phyloP scores from a whole-genome alignment of 2,329 filamentous ascomycete genomes.

The Aureobasidium zeae region DNA sequence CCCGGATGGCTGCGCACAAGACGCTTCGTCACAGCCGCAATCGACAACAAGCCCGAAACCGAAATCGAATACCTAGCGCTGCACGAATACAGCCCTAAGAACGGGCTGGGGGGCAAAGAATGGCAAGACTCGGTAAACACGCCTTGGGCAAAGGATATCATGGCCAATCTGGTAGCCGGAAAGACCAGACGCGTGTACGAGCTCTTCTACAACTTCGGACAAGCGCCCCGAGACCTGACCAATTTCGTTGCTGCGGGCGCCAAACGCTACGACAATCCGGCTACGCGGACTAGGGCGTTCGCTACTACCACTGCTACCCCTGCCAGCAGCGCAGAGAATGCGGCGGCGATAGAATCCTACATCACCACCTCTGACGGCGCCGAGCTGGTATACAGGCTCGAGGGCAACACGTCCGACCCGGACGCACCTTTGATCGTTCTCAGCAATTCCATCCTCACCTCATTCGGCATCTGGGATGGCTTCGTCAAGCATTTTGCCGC shows the following conservation, averaged over 20 bases:
- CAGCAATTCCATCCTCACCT: conserved; percentile 71
- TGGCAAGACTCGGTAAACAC: conserved; percentile 56
- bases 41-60: conserved; percentile 44
- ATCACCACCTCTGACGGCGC: conserved; percentile 61
- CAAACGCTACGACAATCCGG: conserved; percentile 46
- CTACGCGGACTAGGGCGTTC: conserved; percentile 48
- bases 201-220: conserved; percentile 72
- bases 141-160: conserved; percentile 51
- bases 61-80: conserved; percentile 56
- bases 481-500: conserved; percentile 54
- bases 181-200: conserved; percentile 55
- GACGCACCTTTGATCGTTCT: conserved; percentile 65
- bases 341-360: conserved; percentile 61
- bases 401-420: conserved; percentile 59
- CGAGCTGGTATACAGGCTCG: conserved; percentile 61
- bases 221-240: conserved; percentile 59
- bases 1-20: conserved; percentile 72
- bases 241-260: conserved; percentile 44
- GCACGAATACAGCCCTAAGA: conserved; percentile 61
- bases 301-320: conserved; percentile 41
- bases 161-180: conserved; percentile 48
- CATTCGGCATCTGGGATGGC: conserved; percentile 70
- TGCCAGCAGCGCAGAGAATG: too few species aligned
- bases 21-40: conserved; percentile 56
- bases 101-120: conserved; percentile 57